A percentile compares a stretch with the other conserved stretches of the same genome.
Evolutionary conservation across 176 grass and related monocot species (phyloP).

Genomic region (Panicum miliaceum): DNA sequence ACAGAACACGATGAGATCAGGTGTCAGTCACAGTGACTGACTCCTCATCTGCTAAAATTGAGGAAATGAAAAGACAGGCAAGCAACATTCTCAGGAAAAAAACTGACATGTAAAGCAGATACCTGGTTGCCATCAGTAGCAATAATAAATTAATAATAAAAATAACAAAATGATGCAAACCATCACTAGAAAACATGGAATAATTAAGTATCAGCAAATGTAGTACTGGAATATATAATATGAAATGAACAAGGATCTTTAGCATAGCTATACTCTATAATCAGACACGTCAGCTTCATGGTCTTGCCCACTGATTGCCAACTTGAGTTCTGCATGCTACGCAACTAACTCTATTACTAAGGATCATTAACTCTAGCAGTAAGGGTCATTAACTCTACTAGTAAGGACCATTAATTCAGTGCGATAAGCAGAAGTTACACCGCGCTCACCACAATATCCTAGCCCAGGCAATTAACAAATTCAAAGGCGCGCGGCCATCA

Average conservation of each 20-base stretch:
- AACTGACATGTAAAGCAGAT: neutral
- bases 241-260: neutral
- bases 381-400: neutral
- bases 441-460: neutral
- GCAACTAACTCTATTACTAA: neutral
- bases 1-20: neutral
- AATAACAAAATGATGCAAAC: neutral
- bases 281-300: neutral
- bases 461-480: neutral
- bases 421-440: neutral
- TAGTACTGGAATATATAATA: neutral
- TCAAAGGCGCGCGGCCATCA: neutral
- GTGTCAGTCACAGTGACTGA: neutral
- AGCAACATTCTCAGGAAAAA: too few species aligned
- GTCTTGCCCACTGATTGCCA: neutral
- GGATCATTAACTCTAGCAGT: neutral
- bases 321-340: neutral
- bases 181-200: neutral
- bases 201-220: neutral
- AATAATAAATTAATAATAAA: neutral
- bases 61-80: neutral
- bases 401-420: neutral
- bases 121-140: neutral
- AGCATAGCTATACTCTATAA: neutral
- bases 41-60: neutral